Conservation (phyloP, 2,329 filamentous ascomycete genomes). For the Colletotrichum falcatum region DNA sequence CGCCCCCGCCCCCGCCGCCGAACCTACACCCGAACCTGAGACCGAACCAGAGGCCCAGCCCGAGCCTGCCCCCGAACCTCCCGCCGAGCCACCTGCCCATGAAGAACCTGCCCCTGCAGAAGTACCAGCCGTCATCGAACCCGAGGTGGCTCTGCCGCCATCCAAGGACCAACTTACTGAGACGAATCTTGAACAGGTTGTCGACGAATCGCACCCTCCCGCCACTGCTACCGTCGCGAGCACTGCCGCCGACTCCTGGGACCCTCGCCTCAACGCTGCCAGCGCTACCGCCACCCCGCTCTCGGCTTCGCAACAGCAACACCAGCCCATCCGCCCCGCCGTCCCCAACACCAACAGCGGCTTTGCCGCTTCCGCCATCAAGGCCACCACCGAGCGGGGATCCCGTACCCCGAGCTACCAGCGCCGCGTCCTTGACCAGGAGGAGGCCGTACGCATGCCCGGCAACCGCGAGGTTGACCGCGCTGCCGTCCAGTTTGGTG, state of each 20-base stretch:
- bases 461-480: slow-evolving; percentile 95
- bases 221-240: slow-evolving; percentile 87
- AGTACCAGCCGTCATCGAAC: slow-evolving; percentile 55
- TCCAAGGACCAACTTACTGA: slow-evolving; percentile 88
- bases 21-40: slow-evolving; percentile 47
- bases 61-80: slow-evolving; percentile 50
- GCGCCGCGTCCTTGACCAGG: slow-evolving; percentile 90
- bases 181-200: slow-evolving; percentile 91
- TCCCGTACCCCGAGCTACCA: slow-evolving; percentile 83
- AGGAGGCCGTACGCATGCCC: slow-evolving; percentile 98
- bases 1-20: slow-evolving; percentile 44
- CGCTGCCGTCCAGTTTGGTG: slow-evolving; percentile 94
- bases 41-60: slow-evolving; percentile 53
- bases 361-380: slow-evolving; percentile 84
- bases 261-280: slow-evolving; percentile 71
- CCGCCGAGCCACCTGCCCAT: slow-evolving; percentile 43
- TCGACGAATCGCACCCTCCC: slow-evolving; percentile 81
- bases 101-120: slow-evolving; percentile 47
- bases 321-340: slow-evolving; percentile 65
- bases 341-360: slow-evolving; percentile 61
- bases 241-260: slow-evolving; percentile 88
- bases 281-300: slow-evolving; percentile 75
- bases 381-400: slow-evolving; percentile 74
- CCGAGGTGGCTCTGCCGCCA: slow-evolving; percentile 71
- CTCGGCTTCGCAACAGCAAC: slow-evolving; percentile 72